A percentile compares a stretch with the other conserved stretches of the same genome.
Evolutionary conservation across 2,329 filamentous ascomycete species (phyloP).

Genomic region (Raffaelea ambrosiae): DNA sequence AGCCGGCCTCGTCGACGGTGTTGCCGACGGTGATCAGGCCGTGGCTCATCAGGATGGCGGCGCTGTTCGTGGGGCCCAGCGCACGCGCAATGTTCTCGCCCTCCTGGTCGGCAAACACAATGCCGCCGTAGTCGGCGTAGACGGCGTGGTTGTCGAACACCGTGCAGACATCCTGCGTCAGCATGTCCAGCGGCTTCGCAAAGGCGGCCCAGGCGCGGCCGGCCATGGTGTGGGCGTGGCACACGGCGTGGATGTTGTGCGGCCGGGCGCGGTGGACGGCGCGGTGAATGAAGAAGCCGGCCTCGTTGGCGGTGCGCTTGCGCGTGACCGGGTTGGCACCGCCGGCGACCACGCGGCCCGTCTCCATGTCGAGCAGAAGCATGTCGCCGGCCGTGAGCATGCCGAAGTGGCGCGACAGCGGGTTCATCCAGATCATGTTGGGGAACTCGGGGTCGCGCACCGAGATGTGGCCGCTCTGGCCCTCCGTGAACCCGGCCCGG

Average conservation of each 20-base stretch:
- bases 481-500: slow-evolving; percentile 55
- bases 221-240: slow-evolving; percentile 58
- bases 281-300: slow-evolving; percentile 62
- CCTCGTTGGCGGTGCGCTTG: slow-evolving; percentile 46
- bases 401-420: slow-evolving; percentile 58
- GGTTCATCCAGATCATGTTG: slow-evolving; percentile 56
- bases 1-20: slow-evolving; percentile 68
- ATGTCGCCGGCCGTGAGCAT: slow-evolving; percentile 59
- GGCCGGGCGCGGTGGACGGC: slow-evolving; percentile 58
- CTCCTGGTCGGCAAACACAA: slow-evolving; percentile 53
- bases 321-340: slow-evolving; percentile 35
- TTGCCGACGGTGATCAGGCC: slow-evolving; percentile 61
- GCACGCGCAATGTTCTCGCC: slow-evolving; percentile 54
- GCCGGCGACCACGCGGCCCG: slow-evolving; percentile 55
- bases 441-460: slow-evolving; percentile 57
- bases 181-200: slow-evolving; percentile 57
- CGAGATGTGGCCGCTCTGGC: slow-evolving; percentile 55
- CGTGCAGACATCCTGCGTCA: slow-evolving; percentile 59
- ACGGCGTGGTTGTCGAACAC: slow-evolving; percentile 55
- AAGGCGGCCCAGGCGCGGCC: slow-evolving; percentile 64
- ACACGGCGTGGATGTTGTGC: slow-evolving; percentile 53
- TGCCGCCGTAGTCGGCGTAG: slow-evolving; percentile 48
- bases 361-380: slow-evolving; percentile 49
- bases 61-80: slow-evolving; percentile 50
- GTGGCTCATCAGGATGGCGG: slow-evolving; percentile 61